Evolutionary conservation across 2,329 filamentous ascomycete genomes (phyloP), one percentile per base, ranked within the genome.

Genomic region (Colletotrichum kahawae): DNA sequence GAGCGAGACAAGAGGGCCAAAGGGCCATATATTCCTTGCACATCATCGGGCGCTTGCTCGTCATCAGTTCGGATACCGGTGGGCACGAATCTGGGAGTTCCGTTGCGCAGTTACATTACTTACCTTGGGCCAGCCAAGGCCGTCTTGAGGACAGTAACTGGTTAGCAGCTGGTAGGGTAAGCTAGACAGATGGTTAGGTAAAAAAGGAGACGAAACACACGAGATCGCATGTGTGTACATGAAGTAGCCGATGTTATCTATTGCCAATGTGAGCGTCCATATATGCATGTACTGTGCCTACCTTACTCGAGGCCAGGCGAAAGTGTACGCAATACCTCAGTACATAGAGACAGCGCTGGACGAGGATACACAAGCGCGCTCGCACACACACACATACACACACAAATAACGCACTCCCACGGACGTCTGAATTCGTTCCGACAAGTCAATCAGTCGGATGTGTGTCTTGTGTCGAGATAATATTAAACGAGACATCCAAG

Each of bases 1-100:
- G 56, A 48, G 38, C 71, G 72, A 63, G 69, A 72, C 68, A 43
- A 36, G 62, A 71, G 36, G 57, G 31, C 43, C 38, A 67, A 56
- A 71, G 36, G 57, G 31, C 43, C 38, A 67, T 33, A 27, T 66
- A 31, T 70, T 71, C 60, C 67, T 74, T 71, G 60, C 71, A 74
- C 54, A 67, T 51, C 43, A 51, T 62, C 56, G 67, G 56, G 67
- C 67, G 67, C 56, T 69, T 60, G 24, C 56, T 69, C 67, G 67
- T 69, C 67, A 69, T 51, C 67, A 27, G 36, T 62, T 36, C 34
- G 62, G 24, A 51, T 63, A 29, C 62, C 57, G 51, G 65, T 43
- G 16, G 16, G n/a, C 8, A 67, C 29, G 43, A 5, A 31, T 65
- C 48, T 48, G 38, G 62, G 10, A n/a, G 63, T 65, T 18, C 18